Evolutionary conservation across 176 grass and related monocot genomes (phyloP), one percentile per base, ranked within the genome.

Genomic region (Guadua angustifolia): DNA sequence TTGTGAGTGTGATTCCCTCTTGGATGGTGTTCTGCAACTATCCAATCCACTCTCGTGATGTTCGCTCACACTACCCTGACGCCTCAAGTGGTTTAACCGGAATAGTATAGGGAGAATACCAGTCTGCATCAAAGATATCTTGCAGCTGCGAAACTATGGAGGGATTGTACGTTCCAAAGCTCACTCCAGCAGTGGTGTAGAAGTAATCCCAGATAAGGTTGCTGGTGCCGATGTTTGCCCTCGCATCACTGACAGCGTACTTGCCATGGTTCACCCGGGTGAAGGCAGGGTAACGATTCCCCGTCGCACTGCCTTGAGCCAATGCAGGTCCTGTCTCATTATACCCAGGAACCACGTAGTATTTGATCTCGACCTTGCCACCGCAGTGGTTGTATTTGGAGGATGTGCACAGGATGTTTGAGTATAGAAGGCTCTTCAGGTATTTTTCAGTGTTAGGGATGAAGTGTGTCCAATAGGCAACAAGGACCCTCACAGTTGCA

Each of bases 131-230:
- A 1, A 98, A 98, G 29, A 98, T 60, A 29, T 95, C 90, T 13
- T 93, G 88, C 79, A 98, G 78, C 84, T 93, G 95, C 2, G 55
- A 44, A 4, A 95, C 93, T 40, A 93, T 86, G 88, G 85, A 82
- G 16, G 89, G 84, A 43, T 83, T 56, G 45, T 93, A 95, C 6
- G 91, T 95, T 6, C 95, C 95, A 9, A 95, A 98, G 91, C 93
- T 98, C 29, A 93, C 95, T 8, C 95, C 95, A 0, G 90, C 87
- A 1, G 95, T 98, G 19, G 93, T 90, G 68, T 95, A 93, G 81
- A 98, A 98, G 88, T 98, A 98, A 71, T 93, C 92, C 95, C 95
- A 98, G 74, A 95, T 86, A 18, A 93, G 88, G 85, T 98, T 98
- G 84, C 87, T 95, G 66, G 95, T 95, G 59, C 93, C 95, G 0